Evolutionary conservation across 176 grass and related monocot species (phyloP).

Genomic region (Carex pumila): DNA sequence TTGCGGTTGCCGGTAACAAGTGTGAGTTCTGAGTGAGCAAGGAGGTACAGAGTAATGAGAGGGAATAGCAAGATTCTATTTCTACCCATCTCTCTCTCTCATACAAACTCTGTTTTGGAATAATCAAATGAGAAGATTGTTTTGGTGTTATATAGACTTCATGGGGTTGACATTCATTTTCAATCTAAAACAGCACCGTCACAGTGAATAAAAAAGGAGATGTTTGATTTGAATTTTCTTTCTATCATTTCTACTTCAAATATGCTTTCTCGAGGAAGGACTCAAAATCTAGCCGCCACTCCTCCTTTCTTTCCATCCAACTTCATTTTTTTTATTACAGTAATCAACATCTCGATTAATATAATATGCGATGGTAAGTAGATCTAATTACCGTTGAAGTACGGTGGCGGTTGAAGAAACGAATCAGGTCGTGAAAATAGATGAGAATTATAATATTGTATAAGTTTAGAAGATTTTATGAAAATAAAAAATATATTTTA

Average conservation of each 20-base stretch:
- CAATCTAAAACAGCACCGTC: neutral
- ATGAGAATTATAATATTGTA: too few species aligned
- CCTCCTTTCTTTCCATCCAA: too few species aligned
- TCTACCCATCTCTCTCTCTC: neutral
- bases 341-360: too few species aligned
- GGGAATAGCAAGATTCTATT: neutral
- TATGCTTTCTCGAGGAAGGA: too few species aligned
- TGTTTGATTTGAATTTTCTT: neutral
- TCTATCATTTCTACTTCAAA: neutral
- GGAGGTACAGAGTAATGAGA: neutral
- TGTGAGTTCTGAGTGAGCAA: neutral
- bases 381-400: too few species aligned
- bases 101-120: neutral
- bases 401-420: too few species aligned
- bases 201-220: neutral
- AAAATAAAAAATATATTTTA: too few species aligned
- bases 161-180: neutral
- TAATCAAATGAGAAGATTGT: neutral
- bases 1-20: constrained; percentile 6
- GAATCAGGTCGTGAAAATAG: too few species aligned
- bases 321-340: too few species aligned
- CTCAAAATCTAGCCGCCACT: too few species aligned
- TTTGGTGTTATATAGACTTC: constrained; percentile 17
- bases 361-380: too few species aligned
- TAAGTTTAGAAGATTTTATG: too few species aligned